Percentiles rank a stretch among this genome's conserved stretches.
phyloP scores from a whole-genome alignment of 148 eudicot species.

The Agrostemma githago region DNA sequence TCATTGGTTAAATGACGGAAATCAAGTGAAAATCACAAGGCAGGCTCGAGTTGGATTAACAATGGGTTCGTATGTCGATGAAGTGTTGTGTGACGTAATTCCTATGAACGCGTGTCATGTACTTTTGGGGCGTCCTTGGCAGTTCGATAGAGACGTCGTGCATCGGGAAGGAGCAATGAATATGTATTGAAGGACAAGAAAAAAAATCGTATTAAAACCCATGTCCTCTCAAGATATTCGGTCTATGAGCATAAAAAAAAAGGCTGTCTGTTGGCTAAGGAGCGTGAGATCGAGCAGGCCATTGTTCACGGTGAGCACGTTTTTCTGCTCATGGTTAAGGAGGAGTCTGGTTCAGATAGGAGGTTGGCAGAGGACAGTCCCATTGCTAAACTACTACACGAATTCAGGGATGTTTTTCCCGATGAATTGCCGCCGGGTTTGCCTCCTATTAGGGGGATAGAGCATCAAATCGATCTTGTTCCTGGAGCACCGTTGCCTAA shows the following conservation, averaged over 20 bases:
- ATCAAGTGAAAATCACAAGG: not conserved
- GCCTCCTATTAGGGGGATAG: not conserved
- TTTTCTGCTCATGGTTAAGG: no score
- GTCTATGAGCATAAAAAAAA: not conserved
- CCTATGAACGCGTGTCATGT: not conserved
- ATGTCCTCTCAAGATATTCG: not conserved
- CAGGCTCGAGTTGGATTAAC: not conserved
- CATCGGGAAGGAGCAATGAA: not conserved
- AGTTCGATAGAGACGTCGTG: no score
- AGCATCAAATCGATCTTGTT: not conserved
- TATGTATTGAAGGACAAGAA: not conserved
- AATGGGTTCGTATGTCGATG: not conserved
- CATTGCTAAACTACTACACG: not conserved
- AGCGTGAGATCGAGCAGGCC: not conserved
- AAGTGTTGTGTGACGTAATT: not conserved
- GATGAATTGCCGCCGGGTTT: not conserved
- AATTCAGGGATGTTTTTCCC: not conserved
- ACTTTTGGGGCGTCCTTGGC: not conserved
- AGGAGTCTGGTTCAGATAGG: no score
- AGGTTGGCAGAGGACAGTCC: no score
- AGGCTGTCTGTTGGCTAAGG: not conserved
- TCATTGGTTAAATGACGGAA: not conserved
- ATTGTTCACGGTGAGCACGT: not conserved
- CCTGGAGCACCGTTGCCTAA: not conserved
- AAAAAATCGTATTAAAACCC: not conserved